Conservation (phyloP, 2,329 filamentous ascomycete species). For the Cyphellophora europaea region DNA sequence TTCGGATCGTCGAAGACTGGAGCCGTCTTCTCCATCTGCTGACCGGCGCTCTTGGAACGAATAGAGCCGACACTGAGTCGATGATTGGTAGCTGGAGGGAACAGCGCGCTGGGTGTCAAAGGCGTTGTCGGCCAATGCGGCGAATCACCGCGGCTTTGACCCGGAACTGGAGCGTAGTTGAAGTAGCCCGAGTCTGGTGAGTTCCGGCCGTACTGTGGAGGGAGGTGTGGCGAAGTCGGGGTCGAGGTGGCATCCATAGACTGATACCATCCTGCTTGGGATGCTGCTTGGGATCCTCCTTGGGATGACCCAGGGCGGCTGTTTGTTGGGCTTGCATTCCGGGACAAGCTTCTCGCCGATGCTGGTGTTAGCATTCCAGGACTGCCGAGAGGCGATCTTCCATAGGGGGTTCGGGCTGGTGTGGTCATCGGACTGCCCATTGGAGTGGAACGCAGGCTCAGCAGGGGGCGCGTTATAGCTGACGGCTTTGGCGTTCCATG, state of each 20-base stretch:
- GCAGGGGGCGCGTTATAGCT: background rate
- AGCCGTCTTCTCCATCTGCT: slow-evolving; percentile 21
- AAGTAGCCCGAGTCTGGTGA: background rate
- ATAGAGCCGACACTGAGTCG: background rate
- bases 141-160: background rate
- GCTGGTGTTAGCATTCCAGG: slow-evolving; percentile 1
- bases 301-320: background rate
- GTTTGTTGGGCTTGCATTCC: too few species aligned
- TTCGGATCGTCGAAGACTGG: slow-evolving; percentile 17
- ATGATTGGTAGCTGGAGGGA: background rate
- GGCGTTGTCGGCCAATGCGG: background rate
- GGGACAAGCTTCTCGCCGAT: too few species aligned
- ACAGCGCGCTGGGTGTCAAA: background rate
- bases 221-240: background rate
- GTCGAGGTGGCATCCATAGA: background rate
- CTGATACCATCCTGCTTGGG: background rate
- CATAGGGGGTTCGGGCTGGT: background rate
- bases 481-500: background rate
- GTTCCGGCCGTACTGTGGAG: background rate
- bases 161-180: background rate
- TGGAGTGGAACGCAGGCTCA: background rate
- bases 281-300: background rate
- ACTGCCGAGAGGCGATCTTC: background rate
- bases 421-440: slow-evolving; percentile 1
- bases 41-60: slow-evolving; percentile 22